phyloP scores from a whole-genome alignment of 2,329 filamentous ascomycete species.

The Xylogone sp. region DNA sequence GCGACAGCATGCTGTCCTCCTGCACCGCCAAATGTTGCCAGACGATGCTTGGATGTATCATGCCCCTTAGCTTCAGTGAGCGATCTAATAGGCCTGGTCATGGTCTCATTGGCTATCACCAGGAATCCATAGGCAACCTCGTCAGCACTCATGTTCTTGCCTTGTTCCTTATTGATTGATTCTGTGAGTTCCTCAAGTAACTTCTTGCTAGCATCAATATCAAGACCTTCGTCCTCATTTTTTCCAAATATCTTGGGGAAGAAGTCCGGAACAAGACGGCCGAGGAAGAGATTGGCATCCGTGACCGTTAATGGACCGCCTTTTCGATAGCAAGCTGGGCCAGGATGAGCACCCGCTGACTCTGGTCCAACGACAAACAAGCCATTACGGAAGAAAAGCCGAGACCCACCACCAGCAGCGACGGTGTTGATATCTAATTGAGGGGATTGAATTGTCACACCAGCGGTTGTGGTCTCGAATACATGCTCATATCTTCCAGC shows the following conservation, averaged over 20 bases:
- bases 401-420: conserved; percentile 81
- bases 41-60: conserved; percentile 83
- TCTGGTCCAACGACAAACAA: conserved; percentile 89
- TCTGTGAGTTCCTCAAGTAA: conserved; percentile 73
- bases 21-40: conserved; percentile 89
- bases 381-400: conserved; percentile 83
- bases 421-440: conserved; percentile 95
- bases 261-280: conserved; percentile 81
- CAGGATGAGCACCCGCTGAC: conserved; percentile 83
- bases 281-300: conserved; percentile 84
- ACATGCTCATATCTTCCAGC: conserved; percentile 87
- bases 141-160: conserved; percentile 69
- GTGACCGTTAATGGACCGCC: conserved; percentile 89
- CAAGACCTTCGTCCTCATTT: conserved; percentile 77
- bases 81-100: conserved; percentile 86
- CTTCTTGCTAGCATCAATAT: conserved; percentile 69
- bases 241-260: conserved; percentile 95
- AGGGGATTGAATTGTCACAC: conserved; percentile 89
- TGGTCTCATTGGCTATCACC: conserved; percentile 85
- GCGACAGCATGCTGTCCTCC: conserved; percentile 91
- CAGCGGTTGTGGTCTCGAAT: conserved; percentile 89
- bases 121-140: conserved; percentile 88
- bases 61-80: conserved; percentile 91
- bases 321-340: conserved; percentile 88
- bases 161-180: conserved; percentile 73